These are phyloP conservation scores for Monilinia polystroma DNA, from an alignment of 2,329 filamentous ascomycete genomes.

Conservation along the genomic window DNA sequence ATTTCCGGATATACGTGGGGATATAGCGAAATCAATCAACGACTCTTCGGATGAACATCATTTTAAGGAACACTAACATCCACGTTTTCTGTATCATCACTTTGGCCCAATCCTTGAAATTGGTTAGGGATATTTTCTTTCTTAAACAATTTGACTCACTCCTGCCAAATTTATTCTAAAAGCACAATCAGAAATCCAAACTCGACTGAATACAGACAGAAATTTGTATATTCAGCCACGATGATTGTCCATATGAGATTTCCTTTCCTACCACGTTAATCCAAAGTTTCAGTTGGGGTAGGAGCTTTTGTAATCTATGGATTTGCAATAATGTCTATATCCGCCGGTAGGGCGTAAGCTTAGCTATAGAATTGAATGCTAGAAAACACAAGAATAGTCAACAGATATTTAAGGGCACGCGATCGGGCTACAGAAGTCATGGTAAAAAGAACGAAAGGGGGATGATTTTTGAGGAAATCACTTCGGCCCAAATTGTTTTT, in stretches of 20 bases:
- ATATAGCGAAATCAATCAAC: not conserved
- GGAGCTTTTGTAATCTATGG: not conserved
- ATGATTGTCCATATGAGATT: not conserved
- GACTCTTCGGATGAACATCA: not conserved
- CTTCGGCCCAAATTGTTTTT: not conserved
- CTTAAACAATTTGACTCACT: not conserved
- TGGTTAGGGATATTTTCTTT: not conserved
- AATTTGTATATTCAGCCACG: not conserved
- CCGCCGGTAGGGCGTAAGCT: not conserved
- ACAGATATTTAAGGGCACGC: not conserved
- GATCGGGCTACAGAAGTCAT: not conserved
- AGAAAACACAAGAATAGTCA: not conserved
- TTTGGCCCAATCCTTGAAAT: not conserved
- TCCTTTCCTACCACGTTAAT: not conserved
- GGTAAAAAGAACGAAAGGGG: not conserved
- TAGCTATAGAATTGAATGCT: not conserved
- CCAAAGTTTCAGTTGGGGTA: not conserved
- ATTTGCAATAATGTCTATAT: not conserved
- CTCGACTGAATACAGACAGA: not conserved
- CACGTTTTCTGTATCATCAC: not conserved
- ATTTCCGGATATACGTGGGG: constrained; percentile 10
- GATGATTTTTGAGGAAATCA: not conserved
- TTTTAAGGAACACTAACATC: not conserved
- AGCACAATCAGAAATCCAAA: not conserved
- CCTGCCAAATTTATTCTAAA: not conserved